Base-by-base conservation (phyloP, 2,329 filamentous ascomycete species). In the Penicillium hordei region DNA sequence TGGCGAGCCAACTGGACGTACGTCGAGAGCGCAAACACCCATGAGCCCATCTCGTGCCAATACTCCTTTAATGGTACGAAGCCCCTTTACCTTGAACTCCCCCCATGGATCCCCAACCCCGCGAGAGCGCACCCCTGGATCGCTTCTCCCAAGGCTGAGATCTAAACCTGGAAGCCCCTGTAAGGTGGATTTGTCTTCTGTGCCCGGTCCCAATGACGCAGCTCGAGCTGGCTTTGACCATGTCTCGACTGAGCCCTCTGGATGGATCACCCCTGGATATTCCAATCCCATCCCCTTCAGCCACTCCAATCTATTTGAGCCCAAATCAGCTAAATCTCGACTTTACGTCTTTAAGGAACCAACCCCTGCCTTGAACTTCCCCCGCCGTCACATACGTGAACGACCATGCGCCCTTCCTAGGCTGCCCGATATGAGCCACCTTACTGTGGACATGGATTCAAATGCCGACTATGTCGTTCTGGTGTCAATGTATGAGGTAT, bases 401-500 rank as follows among this genome's bases (percentile, higher is more conserved):
- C 84, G 88, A 61, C 84, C 89, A 0, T 89, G 87, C n/a, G 80
- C 82, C 2, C 79, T 94, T 5, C 90, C 93, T 1, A 86, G 89
- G 57, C 78, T 82, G 6, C 93, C 93, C 9, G 87, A 92, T 62
- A 85, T 96, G 52, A 86, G 86, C 73, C 81, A 87, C 51, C 79
- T 96, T 43, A 78, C 82, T 5, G 81, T 95, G 0, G 81, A 85
- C 0, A 80, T 86, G 48, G 89, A 93, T 60, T 80, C 82, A 1
- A 83, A 83, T 21, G 85, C 88, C 54, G 91, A 96, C 65, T 97
- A 97, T 67, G 89, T 89, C 5, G 86, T 99, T 53, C 80, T 99
- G 12, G 83, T 99, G 23, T 96, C 92, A 53, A 99, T 99, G 93
- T 97, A 97, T 75, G 94, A 99, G 74, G 93, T 99, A 1, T 97